Percentiles rank a stretch among this genome's conserved stretches.
Conservation (phyloP, 306 rosid species). For the Arachis hypogaea region DNA sequence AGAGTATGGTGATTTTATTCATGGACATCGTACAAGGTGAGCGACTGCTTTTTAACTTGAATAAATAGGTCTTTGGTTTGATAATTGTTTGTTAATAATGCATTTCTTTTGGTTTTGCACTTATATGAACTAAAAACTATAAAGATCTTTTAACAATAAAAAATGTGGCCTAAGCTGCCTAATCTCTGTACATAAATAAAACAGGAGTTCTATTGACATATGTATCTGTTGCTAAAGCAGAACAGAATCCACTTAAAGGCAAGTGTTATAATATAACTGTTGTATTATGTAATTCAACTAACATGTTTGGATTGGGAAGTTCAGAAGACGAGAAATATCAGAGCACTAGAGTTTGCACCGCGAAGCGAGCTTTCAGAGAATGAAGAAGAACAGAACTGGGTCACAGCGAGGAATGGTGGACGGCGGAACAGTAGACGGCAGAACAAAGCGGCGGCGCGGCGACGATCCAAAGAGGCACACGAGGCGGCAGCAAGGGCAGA, state of each 20-base stretch:
- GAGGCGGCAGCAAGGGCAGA: too few species aligned
- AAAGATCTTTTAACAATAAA: slow-evolving; percentile 5
- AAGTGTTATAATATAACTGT: slow-evolving; percentile 19
- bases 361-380: too few species aligned
- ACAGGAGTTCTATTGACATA: slow-evolving; percentile 16
- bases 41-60: slow-evolving; percentile 27
- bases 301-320: not conserved
- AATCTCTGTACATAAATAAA: not conserved
- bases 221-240: slow-evolving; percentile 11
- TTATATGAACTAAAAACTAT: slow-evolving; percentile 5
- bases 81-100: not conserved
- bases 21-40: slow-evolving; percentile 86
- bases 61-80: not conserved
- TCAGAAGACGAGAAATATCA: too few species aligned
- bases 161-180: slow-evolving; percentile 13
- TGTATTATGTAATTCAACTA: slow-evolving; percentile 24
- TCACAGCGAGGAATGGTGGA: too few species aligned
- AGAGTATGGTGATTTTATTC: slow-evolving; percentile 88
- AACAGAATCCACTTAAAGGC: slow-evolving; percentile 21
- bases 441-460: too few species aligned
- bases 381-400: too few species aligned
- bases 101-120: slow-evolving; percentile 15
- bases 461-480: too few species aligned
- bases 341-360: too few species aligned
- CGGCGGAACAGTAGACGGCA: too few species aligned